A percentile compares a stretch with the other conserved stretches of the same genome.
phyloP scores from a whole-genome alignment of 345 rosid species.

The Citrus trifoliata region DNA sequence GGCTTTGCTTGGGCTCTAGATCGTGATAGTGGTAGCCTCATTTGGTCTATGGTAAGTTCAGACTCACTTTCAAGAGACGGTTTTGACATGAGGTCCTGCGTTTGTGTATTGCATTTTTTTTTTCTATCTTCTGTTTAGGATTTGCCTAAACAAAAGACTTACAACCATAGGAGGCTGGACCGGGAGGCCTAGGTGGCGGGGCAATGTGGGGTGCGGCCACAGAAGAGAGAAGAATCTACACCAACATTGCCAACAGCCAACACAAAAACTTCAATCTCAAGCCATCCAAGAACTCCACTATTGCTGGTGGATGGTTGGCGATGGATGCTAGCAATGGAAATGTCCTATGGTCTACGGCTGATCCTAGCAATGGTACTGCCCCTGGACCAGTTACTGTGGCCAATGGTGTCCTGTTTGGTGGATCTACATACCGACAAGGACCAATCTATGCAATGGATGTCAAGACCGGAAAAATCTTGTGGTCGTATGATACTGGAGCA shows the following conservation, averaged over 20 bases:
- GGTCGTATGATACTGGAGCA: constrained; percentile 28
- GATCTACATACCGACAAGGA: constrained; percentile 16
- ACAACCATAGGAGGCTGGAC: constrained; percentile 22
- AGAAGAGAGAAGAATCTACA: constrained; percentile 18
- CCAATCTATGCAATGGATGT: constrained; percentile 22
- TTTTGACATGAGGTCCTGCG: too few species aligned
- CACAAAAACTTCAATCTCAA: constrained; percentile 17
- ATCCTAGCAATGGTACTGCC: constrained; percentile 14
- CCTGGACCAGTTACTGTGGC: constrained; percentile 24
- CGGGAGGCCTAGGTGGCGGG: constrained; percentile 21
- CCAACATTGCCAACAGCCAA: constrained; percentile 21
- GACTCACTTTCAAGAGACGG: too few species aligned
- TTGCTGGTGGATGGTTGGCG: constrained; percentile 29
- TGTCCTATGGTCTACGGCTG: constrained; percentile 10
- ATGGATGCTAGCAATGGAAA: constrained; percentile 20
- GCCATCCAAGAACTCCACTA: constrained; percentile 15
- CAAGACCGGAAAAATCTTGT: constrained; percentile 19
- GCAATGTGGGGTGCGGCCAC: constrained; percentile 34
- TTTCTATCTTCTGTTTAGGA: too few species aligned
- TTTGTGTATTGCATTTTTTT: too few species aligned
- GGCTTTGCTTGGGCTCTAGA: constrained; percentile 33
- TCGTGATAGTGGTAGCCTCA: constrained; percentile 19
- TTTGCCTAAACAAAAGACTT: too few species aligned
- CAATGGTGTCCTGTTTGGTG: constrained; percentile 22
- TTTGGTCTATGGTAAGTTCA: constrained; percentile 27